A percentile compares a stretch with the other conserved stretches of the same genome.
Conservation (phyloP, 805 yeast species). For the Candida ovalis region DNA sequence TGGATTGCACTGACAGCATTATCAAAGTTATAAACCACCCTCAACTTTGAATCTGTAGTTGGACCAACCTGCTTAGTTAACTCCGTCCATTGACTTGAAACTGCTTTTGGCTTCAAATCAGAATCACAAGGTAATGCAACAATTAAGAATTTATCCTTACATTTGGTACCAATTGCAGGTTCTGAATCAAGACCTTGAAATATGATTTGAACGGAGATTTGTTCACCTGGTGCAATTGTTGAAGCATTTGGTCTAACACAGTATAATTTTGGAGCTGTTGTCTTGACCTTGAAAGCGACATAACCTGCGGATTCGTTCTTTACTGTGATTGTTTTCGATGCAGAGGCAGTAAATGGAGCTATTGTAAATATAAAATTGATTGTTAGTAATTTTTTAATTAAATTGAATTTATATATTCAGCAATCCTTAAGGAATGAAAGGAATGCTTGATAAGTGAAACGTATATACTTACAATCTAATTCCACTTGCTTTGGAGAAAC, state of each 20-base stretch:
- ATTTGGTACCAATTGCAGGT: slow-evolving; percentile 67
- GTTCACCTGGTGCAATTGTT: slow-evolving; percentile 67
- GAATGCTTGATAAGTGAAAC: not conserved
- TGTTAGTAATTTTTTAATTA: not conserved
- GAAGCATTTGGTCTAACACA: slow-evolving; percentile 97
- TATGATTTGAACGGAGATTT: slow-evolving; percentile 73
- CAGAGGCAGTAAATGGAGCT: slow-evolving; percentile 76
- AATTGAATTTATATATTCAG: not conserved
- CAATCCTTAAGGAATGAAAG: not conserved
- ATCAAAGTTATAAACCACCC: slow-evolving; percentile 30
- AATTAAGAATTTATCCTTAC: slow-evolving; percentile 89
- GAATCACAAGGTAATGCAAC: slow-evolving; percentile 77
- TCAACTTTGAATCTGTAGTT: slow-evolving; percentile 27
- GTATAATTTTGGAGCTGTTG: slow-evolving; percentile 93
- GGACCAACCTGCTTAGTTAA: slow-evolving; percentile 53
- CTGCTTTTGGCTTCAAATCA: slow-evolving; percentile 48
- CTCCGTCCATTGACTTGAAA: slow-evolving; percentile 72
- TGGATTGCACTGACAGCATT: slow-evolving; percentile 29
- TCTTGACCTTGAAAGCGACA: slow-evolving; percentile 91
- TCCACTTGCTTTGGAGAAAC: slow-evolving; percentile 71
- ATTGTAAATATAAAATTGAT: slow-evolving; percentile 1
- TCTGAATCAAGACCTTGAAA: slow-evolving; percentile 79
- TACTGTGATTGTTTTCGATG: slow-evolving; percentile 58
- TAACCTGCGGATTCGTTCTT: slow-evolving; percentile 52
- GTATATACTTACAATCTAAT: slow-evolving; percentile 63